These are phyloP conservation scores for Parasitella parasitica DNA, from an alignment of 371 early-diverging fungal species.

Conservation along the genomic window DNA sequence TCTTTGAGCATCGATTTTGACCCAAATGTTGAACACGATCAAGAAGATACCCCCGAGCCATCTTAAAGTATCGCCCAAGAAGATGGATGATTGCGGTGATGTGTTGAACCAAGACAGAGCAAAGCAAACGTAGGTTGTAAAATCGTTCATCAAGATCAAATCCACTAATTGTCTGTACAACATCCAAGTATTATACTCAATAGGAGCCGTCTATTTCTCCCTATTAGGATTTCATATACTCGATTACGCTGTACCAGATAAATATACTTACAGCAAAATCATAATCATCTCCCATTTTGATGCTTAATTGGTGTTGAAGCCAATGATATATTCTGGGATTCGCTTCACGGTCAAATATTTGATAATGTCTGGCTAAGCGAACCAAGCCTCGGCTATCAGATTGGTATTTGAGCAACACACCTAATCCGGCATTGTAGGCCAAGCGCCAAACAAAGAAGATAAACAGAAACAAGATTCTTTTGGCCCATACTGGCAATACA, in stretches of 20 bases:
- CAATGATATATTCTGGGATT: conserved; percentile 57
- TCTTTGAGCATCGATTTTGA: conserved; percentile 93
- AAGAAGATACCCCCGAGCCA: conserved; percentile 77
- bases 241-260: too few relatives aligned
- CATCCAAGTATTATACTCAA: conserved; percentile 96
- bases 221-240: too few relatives aligned
- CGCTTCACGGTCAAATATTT: conserved; percentile 60
- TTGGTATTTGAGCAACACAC: conserved; percentile 79
- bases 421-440: conserved; percentile 87
- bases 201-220: conserved; percentile 65
- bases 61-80: conserved; percentile 65
- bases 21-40: conserved; percentile 91
- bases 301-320: conserved; percentile 70
- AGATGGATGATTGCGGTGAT: conserved; percentile 47
- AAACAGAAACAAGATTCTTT: conserved; percentile 60
- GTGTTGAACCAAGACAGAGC: conserved; percentile 71
- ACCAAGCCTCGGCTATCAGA: conserved; percentile 74
- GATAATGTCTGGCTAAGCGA: conserved; percentile 58
- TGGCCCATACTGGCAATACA: conserved; percentile 48
- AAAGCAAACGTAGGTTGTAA: conserved; percentile 84
- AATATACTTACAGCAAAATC: conserved; percentile 68
- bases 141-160: conserved; percentile 90
- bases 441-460: conserved; percentile 86
- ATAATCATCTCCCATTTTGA: conserved; percentile 88
- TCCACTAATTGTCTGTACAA: conserved; percentile 94